phyloP scores from a whole-genome alignment of 2,329 filamentous ascomycete genomes.

The Microsporum audouinii region DNA sequence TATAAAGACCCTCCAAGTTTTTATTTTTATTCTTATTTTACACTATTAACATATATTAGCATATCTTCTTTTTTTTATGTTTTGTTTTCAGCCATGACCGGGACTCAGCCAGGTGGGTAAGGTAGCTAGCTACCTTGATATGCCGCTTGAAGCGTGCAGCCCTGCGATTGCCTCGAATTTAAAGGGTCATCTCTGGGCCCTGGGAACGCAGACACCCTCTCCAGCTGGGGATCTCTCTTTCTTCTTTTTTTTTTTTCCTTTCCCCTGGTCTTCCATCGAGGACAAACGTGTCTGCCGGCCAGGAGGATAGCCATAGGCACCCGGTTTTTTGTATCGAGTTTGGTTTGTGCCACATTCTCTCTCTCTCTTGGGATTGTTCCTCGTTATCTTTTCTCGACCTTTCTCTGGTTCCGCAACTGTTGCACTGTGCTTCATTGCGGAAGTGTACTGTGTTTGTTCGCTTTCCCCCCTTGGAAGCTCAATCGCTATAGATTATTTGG shows the following conservation, averaged over 20 bases:
- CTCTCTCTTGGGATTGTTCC: not conserved
- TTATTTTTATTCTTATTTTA: not conserved
- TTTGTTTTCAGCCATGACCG: not conserved
- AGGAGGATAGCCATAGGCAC: not conserved
- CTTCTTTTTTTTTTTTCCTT: not conserved
- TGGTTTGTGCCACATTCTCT: conserved; percentile 1
- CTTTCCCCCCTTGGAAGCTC: not conserved
- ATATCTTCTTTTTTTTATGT: not conserved
- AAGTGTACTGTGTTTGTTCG: not conserved
- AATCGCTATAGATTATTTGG: not conserved
- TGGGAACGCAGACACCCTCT: not conserved
- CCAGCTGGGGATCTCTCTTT: not conserved
- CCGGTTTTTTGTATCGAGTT: not conserved
- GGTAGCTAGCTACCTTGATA: not conserved
- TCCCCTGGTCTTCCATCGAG: not conserved
- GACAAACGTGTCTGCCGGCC: not conserved
- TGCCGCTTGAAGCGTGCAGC: not conserved
- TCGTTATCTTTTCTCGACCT: not conserved
- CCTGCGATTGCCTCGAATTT: conserved; percentile 1
- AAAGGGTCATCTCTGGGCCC: not conserved
- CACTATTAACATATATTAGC: not conserved
- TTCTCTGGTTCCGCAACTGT: not conserved
- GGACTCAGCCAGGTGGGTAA: not conserved
- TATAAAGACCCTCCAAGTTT: not conserved
- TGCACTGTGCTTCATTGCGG: not conserved